Base-by-base conservation (phyloP, 116 monocot species). In the Zostera marina region DNA sequence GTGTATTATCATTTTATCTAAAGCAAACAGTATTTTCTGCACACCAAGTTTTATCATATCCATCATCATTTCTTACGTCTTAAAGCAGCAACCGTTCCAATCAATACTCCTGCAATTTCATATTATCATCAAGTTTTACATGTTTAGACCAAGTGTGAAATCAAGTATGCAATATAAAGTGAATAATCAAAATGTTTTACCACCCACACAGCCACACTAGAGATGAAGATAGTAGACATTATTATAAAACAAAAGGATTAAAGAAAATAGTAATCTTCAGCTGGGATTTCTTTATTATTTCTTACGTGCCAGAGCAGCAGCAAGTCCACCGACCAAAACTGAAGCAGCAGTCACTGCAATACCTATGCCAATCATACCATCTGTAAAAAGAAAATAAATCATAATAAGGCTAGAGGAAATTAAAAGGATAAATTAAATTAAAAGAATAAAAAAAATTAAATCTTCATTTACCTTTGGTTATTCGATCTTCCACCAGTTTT, bases 331-430 rank as follows among this genome's bases (percentile, higher is more conserved):
- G 12, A 73, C 76, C 7, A 84, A 22, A 66, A 91, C 78, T 48
- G 81, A 85, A 42, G 73, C 76, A 23, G 84, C 84, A 46, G 80
- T 73, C 9, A 76, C 76, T 44, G 80, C 81, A 48, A 91, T 72
- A 61, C 81, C 90, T 26, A 91, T 74, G 49, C 90, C 90, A 66
- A 85, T 81, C 26, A 72, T 64, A 51, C 90, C 88, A 73, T 85
- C 85, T 67, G 51, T 10, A 15, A 7, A 13, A 39, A 20, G 24
- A 22, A 62, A n/a, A 47, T n/a, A 21, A 7, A 24, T 55, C 23
- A 47, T 5, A 61, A 61, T 39, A 12, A 51, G 0, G 1, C 7
- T 39, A 49, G 39, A 15, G n/a, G 14, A 51, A 3, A 63, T 7
- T n/a, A n/a, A n/a, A 12, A 3, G 12, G 20, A 12, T 17, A 42